Conservation (phyloP, 2,329 filamentous ascomycete genomes). For the Fusarium neocosmosporiellum region DNA sequence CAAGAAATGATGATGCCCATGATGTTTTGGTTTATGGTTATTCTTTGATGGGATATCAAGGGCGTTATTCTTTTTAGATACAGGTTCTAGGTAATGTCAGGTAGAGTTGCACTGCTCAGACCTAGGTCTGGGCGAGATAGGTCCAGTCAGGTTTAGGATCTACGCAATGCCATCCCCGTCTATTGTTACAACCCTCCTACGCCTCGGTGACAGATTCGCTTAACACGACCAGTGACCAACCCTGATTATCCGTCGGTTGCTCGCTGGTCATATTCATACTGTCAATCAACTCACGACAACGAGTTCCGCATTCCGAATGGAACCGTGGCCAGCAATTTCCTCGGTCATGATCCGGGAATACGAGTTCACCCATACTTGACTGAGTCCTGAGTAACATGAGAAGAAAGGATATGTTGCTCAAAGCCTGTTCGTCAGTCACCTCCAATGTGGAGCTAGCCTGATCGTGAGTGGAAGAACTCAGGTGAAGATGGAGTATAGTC, state of each 20-base stretch:
- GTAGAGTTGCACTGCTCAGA: background rate
- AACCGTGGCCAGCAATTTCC: background rate
- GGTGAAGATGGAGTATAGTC: conserved; percentile 3
- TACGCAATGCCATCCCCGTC: background rate
- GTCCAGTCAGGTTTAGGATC: background rate
- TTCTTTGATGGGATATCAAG: conserved; percentile 1
- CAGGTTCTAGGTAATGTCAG: background rate
- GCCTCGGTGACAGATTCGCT: background rate
- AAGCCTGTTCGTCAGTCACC: background rate
- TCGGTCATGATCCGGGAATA: background rate
- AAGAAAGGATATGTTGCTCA: background rate
- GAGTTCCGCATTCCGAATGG: background rate
- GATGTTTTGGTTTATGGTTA: conserved; percentile 12
- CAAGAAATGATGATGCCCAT: conserved; percentile 25
- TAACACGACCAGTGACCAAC: conserved; percentile 1
- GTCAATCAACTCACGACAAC: conserved; percentile 5
- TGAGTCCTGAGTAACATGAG: background rate
- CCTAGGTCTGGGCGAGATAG: background rate
- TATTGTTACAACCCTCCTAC: background rate
- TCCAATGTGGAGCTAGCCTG: background rate
- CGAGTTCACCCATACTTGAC: background rate
- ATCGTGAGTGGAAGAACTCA: background rate
- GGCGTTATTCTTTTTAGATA: conserved; percentile 16
- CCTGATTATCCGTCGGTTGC: conserved; percentile 7
- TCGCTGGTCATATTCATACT: background rate